Conservation (phyloP, 768 basidiomycete species). For the Calvatia gigantea region DNA sequence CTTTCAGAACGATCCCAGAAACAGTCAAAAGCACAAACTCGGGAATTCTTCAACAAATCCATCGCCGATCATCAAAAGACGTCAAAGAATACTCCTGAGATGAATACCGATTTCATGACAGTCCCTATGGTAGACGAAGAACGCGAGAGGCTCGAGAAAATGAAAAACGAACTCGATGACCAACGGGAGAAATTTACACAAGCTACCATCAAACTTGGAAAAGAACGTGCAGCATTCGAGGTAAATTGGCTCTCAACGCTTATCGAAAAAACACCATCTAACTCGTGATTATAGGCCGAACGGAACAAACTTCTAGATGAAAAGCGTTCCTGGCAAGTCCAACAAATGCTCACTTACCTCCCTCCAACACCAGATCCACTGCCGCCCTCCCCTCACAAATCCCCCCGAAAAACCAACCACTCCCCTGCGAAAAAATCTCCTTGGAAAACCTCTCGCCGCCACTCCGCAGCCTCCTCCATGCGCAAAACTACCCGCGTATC, state of each 20-base stretch:
- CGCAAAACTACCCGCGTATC: conserved; percentile 46
- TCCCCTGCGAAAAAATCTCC: conserved; percentile 27
- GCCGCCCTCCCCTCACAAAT: conserved; percentile 13
- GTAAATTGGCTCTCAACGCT: conserved; percentile 29
- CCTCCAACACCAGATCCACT: conserved; percentile 39
- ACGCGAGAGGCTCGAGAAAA: conserved; percentile 46
- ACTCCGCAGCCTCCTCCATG: conserved; percentile 25
- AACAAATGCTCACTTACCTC: conserved; percentile 56
- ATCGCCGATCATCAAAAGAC: conserved; percentile 38
- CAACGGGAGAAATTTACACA: conserved; percentile 65
- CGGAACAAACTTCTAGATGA: conserved; percentile 61
- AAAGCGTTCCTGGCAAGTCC: conserved; percentile 69
- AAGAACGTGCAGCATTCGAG: conserved; percentile 65
- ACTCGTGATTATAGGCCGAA: conserved; percentile 46
- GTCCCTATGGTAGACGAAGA: conserved; percentile 53
- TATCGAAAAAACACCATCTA: neutral
- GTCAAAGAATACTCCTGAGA: conserved; percentile 33
- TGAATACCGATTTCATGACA: conserved; percentile 51
- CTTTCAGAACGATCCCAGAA: conserved; percentile 44
- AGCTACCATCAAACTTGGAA: conserved; percentile 57
- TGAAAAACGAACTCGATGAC: conserved; percentile 55
- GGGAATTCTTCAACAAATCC: conserved; percentile 54
- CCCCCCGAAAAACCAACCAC: neutral
- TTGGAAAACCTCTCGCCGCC: conserved; percentile 23
- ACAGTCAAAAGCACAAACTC: conserved; percentile 41